These are phyloP conservation scores for Tremellales sp. DNA, from an alignment of 1,284 basidiomycete species.

Conservation along the genomic window DNA sequence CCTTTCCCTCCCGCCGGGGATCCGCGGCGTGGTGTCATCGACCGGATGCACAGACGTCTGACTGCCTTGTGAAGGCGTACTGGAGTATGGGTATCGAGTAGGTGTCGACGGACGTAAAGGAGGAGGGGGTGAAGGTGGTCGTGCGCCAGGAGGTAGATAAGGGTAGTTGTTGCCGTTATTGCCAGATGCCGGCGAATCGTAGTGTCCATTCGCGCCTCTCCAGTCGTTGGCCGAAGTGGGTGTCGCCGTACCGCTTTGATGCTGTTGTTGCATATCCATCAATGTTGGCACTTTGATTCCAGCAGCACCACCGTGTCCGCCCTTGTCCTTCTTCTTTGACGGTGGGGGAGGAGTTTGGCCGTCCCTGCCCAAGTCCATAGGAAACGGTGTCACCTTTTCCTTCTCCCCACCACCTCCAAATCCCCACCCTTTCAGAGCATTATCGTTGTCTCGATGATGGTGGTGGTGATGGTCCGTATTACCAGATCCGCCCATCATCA, in stretches of 20 bases:
- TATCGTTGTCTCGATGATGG: background rate
- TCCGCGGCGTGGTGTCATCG: conserved; percentile 3
- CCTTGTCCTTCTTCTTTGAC: conserved; percentile 7
- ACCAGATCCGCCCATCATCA: background rate
- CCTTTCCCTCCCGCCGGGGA: conserved; percentile 17
- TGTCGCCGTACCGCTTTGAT: conserved; percentile 13
- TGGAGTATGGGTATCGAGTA: conserved; percentile 13
- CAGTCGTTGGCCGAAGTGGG: background rate
- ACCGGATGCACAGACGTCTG: conserved; percentile 6
- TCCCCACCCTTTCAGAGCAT: conserved; percentile 9
- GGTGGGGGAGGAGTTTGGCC: conserved; percentile 1
- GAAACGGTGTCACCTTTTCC: conserved; percentile 36
- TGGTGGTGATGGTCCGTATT: background rate
- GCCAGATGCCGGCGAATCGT: conserved; percentile 15
- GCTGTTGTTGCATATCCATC: conserved; percentile 23
- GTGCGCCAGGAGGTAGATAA: conserved; percentile 36
- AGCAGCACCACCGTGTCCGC: background rate
- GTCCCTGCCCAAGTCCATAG: conserved; percentile 26
- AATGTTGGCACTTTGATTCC: conserved; percentile 14
- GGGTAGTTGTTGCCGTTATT: no score
- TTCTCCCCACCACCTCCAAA: conserved; percentile 8
- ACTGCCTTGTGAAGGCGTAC: conserved; percentile 21
- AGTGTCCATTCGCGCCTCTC: conserved; percentile 1
- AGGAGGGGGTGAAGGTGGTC: conserved; percentile 30
- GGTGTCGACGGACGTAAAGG: conserved; percentile 14